Conservation (phyloP, 495 filamentous ascomycete genomes). For the Aspergillus funiculosus region DNA sequence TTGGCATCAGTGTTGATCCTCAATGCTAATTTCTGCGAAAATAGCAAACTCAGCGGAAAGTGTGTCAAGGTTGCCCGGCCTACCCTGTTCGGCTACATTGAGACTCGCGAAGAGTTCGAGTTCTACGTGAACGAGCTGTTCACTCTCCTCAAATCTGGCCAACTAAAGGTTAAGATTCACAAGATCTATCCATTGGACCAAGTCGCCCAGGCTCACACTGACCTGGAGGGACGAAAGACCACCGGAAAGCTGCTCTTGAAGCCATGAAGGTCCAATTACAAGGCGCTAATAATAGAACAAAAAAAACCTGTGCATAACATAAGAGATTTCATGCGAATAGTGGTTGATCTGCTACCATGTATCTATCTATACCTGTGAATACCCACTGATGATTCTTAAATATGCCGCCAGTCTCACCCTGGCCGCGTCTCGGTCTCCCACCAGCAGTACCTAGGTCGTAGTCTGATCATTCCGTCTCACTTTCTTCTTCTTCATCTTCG, state of each 20-base stretch:
- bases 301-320: not conserved
- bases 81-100: constrained; percentile 66
- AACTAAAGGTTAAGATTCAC: constrained; percentile 71
- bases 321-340: not conserved
- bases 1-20: not conserved
- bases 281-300: too few relatives aligned
- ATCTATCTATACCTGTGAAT: not conserved
- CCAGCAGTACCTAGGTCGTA: too few relatives aligned
- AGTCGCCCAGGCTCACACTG: constrained; percentile 66
- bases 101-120: constrained; percentile 70
- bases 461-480: constrained; percentile 7
- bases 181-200: constrained; percentile 78
- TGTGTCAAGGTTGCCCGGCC: constrained; percentile 77
- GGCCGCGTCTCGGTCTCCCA: too few relatives aligned
- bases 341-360: not conserved
- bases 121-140: constrained; percentile 69
- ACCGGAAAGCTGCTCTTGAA: constrained; percentile 63
- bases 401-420: too few relatives aligned
- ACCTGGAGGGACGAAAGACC: constrained; percentile 77
- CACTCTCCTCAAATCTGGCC: constrained; percentile 57
- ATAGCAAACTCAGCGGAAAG: constrained; percentile 59
- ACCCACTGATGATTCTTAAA: not conserved
- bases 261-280: constrained; percentile 19
- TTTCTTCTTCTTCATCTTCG: constrained; percentile 10
- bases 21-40: constrained; percentile 1